Conservation (phyloP, 202 grass and related monocot species). For the Elaeis oleifera region DNA sequence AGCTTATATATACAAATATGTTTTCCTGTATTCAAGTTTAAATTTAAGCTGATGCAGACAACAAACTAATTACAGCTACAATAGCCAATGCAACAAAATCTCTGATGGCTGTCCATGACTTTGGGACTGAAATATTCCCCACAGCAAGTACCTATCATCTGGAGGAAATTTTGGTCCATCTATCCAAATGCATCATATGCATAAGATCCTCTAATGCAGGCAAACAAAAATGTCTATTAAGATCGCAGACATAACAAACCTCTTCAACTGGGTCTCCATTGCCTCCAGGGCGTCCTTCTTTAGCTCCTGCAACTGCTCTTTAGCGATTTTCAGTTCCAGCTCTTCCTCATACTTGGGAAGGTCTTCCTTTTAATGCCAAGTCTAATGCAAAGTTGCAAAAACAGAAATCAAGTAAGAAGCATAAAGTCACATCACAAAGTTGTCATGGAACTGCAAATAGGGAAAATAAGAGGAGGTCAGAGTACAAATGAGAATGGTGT, state of each 20-base stretch:
- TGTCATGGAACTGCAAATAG: background rate
- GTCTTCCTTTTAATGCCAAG: slow-evolving; percentile 76
- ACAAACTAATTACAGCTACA: too few species aligned
- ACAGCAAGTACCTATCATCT: too few species aligned
- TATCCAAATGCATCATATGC: too few species aligned
- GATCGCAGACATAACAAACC: slow-evolving; percentile 27
- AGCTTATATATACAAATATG: too few species aligned
- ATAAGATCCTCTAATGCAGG: background rate
- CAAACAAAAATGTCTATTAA: background rate
- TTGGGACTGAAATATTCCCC: too few species aligned
- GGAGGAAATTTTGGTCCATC: too few species aligned
- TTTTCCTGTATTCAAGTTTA: too few species aligned
- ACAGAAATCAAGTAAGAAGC: slow-evolving; percentile 17
- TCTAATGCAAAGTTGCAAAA: slow-evolving; percentile 35
- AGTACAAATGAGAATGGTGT: background rate
- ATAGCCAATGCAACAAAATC: too few species aligned
- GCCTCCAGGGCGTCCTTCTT: slow-evolving; percentile 76
- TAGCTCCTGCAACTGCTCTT: slow-evolving; percentile 51
- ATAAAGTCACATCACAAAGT: too few species aligned
- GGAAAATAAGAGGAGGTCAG: slow-evolving; percentile 8
- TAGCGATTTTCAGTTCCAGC: slow-evolving; percentile 71
- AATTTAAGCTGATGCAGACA: too few species aligned
- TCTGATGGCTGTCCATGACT: too few species aligned
- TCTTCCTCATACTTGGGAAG: slow-evolving; percentile 83
- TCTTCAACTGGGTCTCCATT: slow-evolving; percentile 83